Conservation (phyloP, 768 basidiomycete species). For the button mushroom (Agaricus bisporus) region DNA sequence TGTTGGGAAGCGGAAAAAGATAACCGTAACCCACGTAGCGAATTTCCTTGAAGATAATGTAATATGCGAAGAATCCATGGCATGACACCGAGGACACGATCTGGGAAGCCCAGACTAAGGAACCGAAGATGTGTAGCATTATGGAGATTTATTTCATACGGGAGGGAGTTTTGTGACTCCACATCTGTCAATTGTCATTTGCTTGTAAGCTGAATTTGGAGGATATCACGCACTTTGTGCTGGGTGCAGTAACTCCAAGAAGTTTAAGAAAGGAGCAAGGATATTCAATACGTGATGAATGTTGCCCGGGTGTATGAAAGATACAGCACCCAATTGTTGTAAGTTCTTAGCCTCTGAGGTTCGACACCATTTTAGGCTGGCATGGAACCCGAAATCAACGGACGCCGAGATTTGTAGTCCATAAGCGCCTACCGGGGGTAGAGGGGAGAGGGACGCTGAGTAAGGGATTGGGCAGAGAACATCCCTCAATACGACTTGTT, state of each 20-base stretch:
- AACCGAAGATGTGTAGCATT: constrained; percentile 16
- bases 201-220: neutral
- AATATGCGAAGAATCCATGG: constrained; percentile 23
- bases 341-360: neutral
- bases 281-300: neutral
- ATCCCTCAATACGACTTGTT: neutral
- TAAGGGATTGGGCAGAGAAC: neutral
- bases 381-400: neutral
- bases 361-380: neutral
- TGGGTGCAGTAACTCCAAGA: neutral
- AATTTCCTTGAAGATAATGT: constrained; percentile 12
- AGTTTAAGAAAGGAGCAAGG: neutral
- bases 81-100: constrained; percentile 22
- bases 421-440: neutral
- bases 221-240: neutral
- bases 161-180: neutral
- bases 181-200: neutral
- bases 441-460: neutral
- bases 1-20: constrained; percentile 24
- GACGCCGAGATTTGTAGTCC: neutral
- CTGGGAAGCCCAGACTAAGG: constrained; percentile 22
- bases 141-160: constrained; percentile 17
- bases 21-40: constrained; percentile 18
- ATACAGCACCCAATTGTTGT: neutral
- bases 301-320: neutral